Evolutionary conservation across 371 early-diverging fungal species (phyloP).

Genomic region (Dichotomocladium elegans): DNA sequence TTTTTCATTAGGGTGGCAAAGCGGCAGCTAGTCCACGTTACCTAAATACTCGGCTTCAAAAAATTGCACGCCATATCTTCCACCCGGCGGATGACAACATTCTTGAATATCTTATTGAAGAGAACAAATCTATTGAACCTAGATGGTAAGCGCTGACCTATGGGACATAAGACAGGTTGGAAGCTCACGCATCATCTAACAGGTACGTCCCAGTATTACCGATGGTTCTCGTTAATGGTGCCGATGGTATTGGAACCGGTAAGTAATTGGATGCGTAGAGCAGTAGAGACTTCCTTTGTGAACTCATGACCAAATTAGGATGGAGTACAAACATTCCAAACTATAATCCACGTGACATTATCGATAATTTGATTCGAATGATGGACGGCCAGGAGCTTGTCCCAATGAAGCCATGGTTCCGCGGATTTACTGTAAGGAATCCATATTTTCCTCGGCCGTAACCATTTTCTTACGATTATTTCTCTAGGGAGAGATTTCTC

Average conservation of each 20-base stretch:
- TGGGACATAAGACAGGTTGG: neutral
- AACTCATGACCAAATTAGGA: constrained; percentile 12
- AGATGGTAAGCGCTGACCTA: constrained; percentile 60
- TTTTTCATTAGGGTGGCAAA: constrained; percentile 82
- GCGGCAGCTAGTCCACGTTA: constrained; percentile 99
- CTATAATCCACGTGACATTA: constrained; percentile 93
- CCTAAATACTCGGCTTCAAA: constrained; percentile 85
- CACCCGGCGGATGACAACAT: constrained; percentile 88
- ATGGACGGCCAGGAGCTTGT: constrained; percentile 75
- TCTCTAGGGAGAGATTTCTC: constrained; percentile 59
- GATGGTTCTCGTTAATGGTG: constrained; percentile 97
- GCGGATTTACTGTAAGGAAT: constrained; percentile 76
- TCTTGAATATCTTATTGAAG: constrained; percentile 91
- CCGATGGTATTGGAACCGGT: constrained; percentile 99
- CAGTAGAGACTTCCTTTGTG: too few relatives aligned
- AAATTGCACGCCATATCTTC: constrained; percentile 85
- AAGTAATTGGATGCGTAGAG: constrained; percentile 4
- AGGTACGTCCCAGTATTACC: constrained; percentile 97
- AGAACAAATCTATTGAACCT: constrained; percentile 95
- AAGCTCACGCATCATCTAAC: neutral
- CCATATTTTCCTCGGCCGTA: neutral
- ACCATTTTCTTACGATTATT: neutral
- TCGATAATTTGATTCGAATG: constrained; percentile 82
- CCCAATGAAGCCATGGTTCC: constrained; percentile 96
- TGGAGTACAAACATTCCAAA: constrained; percentile 85